These are phyloP conservation scores for Talaromyces islandicus DNA, from an alignment of 2,329 filamentous ascomycete species.

Conservation along the genomic window DNA sequence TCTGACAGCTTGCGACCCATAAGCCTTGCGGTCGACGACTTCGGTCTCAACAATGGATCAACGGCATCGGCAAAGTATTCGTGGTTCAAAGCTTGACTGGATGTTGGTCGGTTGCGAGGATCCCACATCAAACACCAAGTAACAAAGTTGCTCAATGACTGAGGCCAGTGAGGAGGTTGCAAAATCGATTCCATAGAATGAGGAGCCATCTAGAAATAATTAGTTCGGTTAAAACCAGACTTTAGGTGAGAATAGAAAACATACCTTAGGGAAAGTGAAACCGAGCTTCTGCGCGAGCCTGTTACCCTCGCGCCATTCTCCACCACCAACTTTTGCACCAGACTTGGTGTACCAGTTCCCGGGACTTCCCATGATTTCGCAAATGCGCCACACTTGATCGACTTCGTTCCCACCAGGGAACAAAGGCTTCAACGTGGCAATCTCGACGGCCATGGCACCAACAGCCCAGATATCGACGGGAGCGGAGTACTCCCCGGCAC, in stretches of 20 bases:
- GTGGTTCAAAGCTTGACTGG: conserved; percentile 86
- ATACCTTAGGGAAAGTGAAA: conserved; percentile 97
- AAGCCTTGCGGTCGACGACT: conserved; percentile 77
- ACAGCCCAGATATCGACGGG: conserved; percentile 98
- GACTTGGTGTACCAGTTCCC: conserved; percentile 97
- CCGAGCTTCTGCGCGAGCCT: conserved; percentile 90
- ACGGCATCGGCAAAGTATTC: conserved; percentile 92
- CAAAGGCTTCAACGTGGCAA: conserved; percentile 90
- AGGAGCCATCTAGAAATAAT: conserved; percentile 98
- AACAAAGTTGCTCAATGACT: conserved; percentile 82
- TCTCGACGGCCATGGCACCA: conserved; percentile 96
- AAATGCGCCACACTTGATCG: conserved; percentile 97
- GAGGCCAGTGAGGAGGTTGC: conserved; percentile 84
- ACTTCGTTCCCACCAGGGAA: conserved; percentile 98
- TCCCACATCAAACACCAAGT: conserved; percentile 99
- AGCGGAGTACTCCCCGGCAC: conserved; percentile 93
- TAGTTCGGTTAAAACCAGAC: no score
- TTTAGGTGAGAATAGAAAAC: no score
- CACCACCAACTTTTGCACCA: conserved; percentile 79
- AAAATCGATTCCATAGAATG: conserved; percentile 94
- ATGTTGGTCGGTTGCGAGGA: conserved; percentile 84
- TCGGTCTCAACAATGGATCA: conserved; percentile 77
- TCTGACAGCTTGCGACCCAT: conserved; percentile 88
- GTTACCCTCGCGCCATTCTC: conserved; percentile 95
- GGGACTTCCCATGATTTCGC: conserved; percentile 98